phyloP scores from a whole-genome alignment of 202 grass and related monocot genomes.

The Zizania palustris region DNA sequence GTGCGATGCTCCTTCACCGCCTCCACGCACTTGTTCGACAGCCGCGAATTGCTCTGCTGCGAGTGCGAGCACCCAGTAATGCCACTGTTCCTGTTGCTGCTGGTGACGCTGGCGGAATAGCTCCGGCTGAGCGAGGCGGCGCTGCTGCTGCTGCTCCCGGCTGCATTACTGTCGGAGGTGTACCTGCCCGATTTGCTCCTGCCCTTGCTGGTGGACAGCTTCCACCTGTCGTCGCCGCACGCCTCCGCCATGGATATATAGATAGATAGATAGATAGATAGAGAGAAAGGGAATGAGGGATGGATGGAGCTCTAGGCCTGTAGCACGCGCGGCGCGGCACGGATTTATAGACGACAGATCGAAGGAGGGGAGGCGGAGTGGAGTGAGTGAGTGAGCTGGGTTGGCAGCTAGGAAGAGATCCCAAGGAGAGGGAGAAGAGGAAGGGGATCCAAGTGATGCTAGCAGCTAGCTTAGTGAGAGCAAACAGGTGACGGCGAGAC shows the following conservation, averaged over 20 bases:
- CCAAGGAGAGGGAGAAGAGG: not conserved
- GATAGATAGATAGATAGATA: no score
- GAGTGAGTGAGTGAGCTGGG: not conserved
- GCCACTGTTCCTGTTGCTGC: slow-evolving; percentile 6
- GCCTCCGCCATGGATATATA: slow-evolving; percentile 23
- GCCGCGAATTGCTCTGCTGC: not conserved
- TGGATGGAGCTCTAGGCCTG: no score
- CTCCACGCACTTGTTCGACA: slow-evolving; percentile 74
- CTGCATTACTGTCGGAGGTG: not conserved
- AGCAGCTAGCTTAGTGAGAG: no score
- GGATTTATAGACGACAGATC: not conserved
- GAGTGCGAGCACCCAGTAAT: no score
- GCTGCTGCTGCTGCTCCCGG: no score
- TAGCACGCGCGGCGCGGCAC: no score
- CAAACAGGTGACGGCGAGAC: not conserved
- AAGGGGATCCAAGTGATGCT: not conserved
- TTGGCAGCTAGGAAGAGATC: not conserved
- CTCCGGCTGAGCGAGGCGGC: slow-evolving; percentile 22
- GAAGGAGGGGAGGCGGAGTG: no score
- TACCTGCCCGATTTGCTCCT: slow-evolving; percentile 61
- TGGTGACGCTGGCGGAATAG: slow-evolving; percentile 56
- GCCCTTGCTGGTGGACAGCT: slow-evolving; percentile 80
- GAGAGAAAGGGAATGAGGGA: no score
- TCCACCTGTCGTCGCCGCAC: slow-evolving; percentile 68
- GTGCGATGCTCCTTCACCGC: slow-evolving; percentile 90